A percentile compares a stretch with the other conserved stretches of the same genome.
phyloP scores from a whole-genome alignment of 1,284 basidiomycete genomes.

The Coniophora puteana region DNA sequence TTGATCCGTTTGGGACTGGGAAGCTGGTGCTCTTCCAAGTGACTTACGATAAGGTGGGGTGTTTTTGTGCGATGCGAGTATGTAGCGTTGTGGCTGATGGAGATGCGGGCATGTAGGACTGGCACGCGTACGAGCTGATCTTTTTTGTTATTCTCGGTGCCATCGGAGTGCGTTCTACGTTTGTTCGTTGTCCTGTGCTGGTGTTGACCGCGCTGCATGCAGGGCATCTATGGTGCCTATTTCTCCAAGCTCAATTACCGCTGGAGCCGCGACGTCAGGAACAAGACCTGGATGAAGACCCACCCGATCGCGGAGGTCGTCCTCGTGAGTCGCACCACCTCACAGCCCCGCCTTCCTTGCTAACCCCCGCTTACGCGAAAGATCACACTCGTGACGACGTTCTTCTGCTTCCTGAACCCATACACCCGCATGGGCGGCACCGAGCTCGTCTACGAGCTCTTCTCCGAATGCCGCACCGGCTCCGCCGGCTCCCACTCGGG shows the following conservation, averaged over 20 bases:
- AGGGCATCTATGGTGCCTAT: constrained; percentile 92
- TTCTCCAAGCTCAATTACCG: constrained; percentile 91
- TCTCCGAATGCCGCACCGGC: constrained; percentile 74
- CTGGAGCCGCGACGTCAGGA: constrained; percentile 83
- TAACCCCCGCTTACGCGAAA: constrained; percentile 28
- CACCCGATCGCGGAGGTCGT: constrained; percentile 87
- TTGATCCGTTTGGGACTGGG: constrained; percentile 90
- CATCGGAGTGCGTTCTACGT: constrained; percentile 60
- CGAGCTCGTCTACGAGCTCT: constrained; percentile 90
- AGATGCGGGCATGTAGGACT: constrained; percentile 52
- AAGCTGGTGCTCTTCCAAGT: constrained; percentile 88
- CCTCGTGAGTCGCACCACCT: constrained; percentile 48
- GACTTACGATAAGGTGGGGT: constrained; percentile 74
- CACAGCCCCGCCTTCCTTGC: constrained; percentile 1
- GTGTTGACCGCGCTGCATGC: constrained; percentile 10
- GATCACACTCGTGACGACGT: constrained; percentile 76
- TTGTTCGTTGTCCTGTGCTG: background rate
- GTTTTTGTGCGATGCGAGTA: constrained; percentile 1
- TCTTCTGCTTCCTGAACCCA: constrained; percentile 84
- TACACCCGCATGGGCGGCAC: constrained; percentile 94
- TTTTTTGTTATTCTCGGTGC: constrained; percentile 86
- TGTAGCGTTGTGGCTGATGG: background rate
- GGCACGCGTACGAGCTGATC: constrained; percentile 82
- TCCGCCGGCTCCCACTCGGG: constrained; percentile 56
- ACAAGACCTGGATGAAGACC: constrained; percentile 72